phyloP scores from a whole-genome alignment of 768 basidiomycete species.

The Chalciporus piperatus region DNA sequence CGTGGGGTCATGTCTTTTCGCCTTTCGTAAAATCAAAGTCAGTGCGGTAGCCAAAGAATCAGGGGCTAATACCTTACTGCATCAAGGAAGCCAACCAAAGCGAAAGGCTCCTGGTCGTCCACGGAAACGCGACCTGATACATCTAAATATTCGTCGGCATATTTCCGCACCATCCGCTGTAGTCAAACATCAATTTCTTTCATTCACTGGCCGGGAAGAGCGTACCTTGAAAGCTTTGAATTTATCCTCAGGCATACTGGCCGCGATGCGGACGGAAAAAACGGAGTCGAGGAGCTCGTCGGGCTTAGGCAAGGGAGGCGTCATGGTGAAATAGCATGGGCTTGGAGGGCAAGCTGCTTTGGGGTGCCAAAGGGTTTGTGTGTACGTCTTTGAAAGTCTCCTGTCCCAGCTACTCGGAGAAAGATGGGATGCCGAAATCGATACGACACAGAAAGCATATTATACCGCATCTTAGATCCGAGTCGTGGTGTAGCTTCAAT shows the following conservation, averaged over 20 bases:
- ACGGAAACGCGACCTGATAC: neutral
- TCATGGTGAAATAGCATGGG: neutral
- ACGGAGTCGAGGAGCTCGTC: neutral
- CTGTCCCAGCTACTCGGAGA: neutral
- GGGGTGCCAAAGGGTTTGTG: neutral
- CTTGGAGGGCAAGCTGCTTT: neutral
- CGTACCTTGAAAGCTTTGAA: slow-evolving; percentile 12
- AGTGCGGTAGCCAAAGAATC: neutral
- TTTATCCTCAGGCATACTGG: neutral
- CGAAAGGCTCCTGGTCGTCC: slow-evolving; percentile 11
- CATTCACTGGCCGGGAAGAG: neutral
- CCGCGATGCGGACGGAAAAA: neutral
- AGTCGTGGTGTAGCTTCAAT: neutral
- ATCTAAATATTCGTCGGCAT: slow-evolving; percentile 1
- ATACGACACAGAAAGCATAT: slow-evolving; percentile 7
- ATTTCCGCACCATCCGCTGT: slow-evolving; percentile 3
- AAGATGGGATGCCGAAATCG: slow-evolving; percentile 7
- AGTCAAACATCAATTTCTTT: neutral
- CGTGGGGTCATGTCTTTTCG: slow-evolving; percentile 9
- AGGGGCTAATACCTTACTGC: slow-evolving; percentile 4
- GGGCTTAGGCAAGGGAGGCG: slow-evolving; percentile 13
- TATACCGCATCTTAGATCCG: slow-evolving; percentile 11
- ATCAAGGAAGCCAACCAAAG: slow-evolving; percentile 11
- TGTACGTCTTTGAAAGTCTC: slow-evolving; percentile 2
- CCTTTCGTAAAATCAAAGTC: slow-evolving; percentile 2